Base-by-base conservation (phyloP, 257 asterid genomes). In the Fraxinus pennsylvanica region DNA sequence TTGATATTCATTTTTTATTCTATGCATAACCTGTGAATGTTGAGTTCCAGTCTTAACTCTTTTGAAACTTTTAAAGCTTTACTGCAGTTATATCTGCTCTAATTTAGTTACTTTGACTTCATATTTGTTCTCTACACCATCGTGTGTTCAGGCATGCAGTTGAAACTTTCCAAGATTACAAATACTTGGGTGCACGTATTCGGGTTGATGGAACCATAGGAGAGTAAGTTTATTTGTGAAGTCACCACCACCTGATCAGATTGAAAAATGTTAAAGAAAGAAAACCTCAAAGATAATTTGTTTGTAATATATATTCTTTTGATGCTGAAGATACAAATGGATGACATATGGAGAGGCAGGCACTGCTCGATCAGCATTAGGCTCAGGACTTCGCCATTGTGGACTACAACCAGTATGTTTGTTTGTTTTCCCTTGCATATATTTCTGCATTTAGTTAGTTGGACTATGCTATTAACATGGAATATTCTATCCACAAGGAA, bases 271-370 rank as follows among this genome's bases (percentile, higher is more conserved):
- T 10, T 80, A 27, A 45, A 68, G 43, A 68, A 21, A 45, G 54
- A 36, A 45, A 77, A 33, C 67, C 66, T 72, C 67, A 25, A 75
- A 29, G 10, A 25, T 41, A 2, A 22, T 50, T 29, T 73, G 22
- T 15, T 17, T 82, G 68, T 59, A 45, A 17, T 68, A n/a, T 52
- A 29, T 75, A 27, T 54, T 74, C 52, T 79, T 75, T 57, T 63
- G 19, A 17, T 61, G 61, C 19, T 85, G 78, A 81, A 95, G 99
- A 74, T 95, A 95, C 86, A 91, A 92, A 86, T 92, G 99, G 99
- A 90, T 95, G 96, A 95, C 99, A 6, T 95, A 89, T 85, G 99
- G 99, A 72, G 99, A 95, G 86, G 88, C 88, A 27, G 94, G 95
- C 73, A 86, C 90, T 79, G 96, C 98, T 82, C 91, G 99, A 59